Evolutionary conservation across 176 grass and related monocot genomes (phyloP).

Genomic region (Oryza brachyantha): DNA sequence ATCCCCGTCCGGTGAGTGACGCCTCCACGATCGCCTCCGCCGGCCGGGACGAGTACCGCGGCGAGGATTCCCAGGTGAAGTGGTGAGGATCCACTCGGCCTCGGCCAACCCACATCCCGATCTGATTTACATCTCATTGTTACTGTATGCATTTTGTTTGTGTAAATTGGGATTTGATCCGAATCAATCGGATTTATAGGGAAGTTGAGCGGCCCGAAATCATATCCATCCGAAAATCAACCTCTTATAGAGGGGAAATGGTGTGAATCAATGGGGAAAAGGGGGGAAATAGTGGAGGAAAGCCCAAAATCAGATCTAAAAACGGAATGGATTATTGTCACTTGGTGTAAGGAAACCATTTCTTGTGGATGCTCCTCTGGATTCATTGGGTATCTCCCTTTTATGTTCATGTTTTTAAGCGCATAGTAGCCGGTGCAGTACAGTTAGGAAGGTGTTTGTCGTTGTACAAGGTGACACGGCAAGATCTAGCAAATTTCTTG

Average conservation of each 20-base stretch:
- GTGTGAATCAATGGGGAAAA: neutral
- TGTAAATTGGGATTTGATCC: neutral
- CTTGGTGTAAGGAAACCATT: neutral
- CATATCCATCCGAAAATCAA: neutral
- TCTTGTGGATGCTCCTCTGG: neutral
- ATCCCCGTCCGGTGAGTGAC: neutral
- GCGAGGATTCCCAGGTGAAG: neutral
- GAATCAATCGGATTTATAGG: neutral
- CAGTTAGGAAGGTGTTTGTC: slow-evolving; percentile 9
- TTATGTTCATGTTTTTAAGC: neutral
- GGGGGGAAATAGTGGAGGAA: neutral
- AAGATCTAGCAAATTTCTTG: slow-evolving; percentile 1
- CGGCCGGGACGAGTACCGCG: neutral
- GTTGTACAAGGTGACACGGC: neutral
- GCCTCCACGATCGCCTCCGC: neutral
- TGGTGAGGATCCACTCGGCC: neutral
- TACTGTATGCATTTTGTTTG: neutral
- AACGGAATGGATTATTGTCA: neutral
- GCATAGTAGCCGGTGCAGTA: slow-evolving; percentile 1
- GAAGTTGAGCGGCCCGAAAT: neutral
- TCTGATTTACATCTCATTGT: neutral
- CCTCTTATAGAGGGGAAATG: neutral
- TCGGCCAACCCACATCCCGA: neutral
- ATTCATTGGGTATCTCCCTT: slow-evolving; percentile 4
- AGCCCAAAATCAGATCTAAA: neutral